Evolutionary conservation across 805 yeast genomes (phyloP).

Genomic region (Saturnispora serradocipensis): DNA sequence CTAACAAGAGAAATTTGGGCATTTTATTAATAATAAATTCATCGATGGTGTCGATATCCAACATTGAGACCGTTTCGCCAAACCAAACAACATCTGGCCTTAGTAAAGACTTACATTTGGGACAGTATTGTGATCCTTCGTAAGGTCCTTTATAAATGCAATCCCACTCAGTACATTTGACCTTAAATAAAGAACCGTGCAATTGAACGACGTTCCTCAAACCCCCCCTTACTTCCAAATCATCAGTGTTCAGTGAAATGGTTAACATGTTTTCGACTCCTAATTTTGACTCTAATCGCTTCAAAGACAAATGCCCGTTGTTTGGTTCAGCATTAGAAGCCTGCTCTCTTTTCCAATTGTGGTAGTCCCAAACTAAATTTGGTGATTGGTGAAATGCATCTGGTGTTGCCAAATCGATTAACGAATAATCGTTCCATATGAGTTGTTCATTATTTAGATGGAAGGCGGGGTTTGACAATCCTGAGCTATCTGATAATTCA

Average conservation of each 20-base stretch:
- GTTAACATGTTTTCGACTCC: not conserved
- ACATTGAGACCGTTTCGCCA: conserved; percentile 76
- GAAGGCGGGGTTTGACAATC: not conserved
- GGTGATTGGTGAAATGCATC: conserved; percentile 83
- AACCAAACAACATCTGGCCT: conserved; percentile 94
- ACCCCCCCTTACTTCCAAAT: conserved; percentile 49
- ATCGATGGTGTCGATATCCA: conserved; percentile 57
- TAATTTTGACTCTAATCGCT: not conserved
- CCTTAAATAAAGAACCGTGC: conserved; percentile 70
- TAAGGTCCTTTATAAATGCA: conserved; percentile 52
- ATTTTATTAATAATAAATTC: conserved; percentile 37
- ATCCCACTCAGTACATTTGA: conserved; percentile 65
- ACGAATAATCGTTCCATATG: conserved; percentile 61
- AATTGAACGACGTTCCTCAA: conserved; percentile 13
- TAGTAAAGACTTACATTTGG: conserved; percentile 56
- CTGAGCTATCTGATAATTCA: not conserved
- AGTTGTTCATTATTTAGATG: conserved; percentile 38
- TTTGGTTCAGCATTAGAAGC: conserved; percentile 59
- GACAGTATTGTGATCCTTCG: conserved; percentile 56
- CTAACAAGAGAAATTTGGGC: conserved; percentile 12
- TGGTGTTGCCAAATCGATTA: conserved; percentile 83
- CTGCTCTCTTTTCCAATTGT: conserved; percentile 54
- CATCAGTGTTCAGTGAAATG: conserved; percentile 52
- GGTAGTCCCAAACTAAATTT: conserved; percentile 84
- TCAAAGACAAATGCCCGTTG: not conserved